These are phyloP conservation scores for Thermoascus crustaceus DNA, from an alignment of 2,329 filamentous ascomycete genomes.

Conservation along the genomic window DNA sequence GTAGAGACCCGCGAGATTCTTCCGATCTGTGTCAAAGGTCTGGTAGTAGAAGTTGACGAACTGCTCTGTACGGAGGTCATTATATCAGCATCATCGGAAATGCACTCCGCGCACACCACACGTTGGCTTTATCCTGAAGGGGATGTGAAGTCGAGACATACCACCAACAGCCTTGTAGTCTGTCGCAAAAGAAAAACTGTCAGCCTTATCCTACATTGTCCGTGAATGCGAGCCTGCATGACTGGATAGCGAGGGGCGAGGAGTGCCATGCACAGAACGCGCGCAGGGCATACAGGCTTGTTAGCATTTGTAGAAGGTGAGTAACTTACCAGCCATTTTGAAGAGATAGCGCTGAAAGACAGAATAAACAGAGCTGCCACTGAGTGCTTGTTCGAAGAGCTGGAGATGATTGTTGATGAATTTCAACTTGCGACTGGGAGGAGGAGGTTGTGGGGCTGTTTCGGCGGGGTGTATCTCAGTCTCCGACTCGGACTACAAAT, in stretches of 20 bases:
- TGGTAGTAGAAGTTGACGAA: slow-evolving; percentile 90
- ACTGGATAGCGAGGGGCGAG: too few relatives aligned
- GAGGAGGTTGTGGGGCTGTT: slow-evolving; percentile 11
- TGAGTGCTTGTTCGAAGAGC: neutral
- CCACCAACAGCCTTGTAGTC: slow-evolving; percentile 33
- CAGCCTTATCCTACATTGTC: slow-evolving; percentile 5
- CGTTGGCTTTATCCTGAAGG: neutral
- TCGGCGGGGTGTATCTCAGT: slow-evolving; percentile 3
- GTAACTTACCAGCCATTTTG: slow-evolving; percentile 30
- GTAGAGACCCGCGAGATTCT: slow-evolving; percentile 62
- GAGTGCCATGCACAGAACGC: slow-evolving; percentile 3
- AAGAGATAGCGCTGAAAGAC: slow-evolving; percentile 5
- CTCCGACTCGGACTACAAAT: neutral
- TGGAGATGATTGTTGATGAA: slow-evolving; percentile 1
- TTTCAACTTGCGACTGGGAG: slow-evolving; percentile 2
- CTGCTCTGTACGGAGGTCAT: slow-evolving; percentile 52
- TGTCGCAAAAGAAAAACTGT: slow-evolving; percentile 12
- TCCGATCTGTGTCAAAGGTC: slow-evolving; percentile 69
- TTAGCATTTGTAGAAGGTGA: neutral
- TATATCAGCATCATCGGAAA: neutral
- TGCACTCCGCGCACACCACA: neutral
- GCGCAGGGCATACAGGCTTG: neutral
- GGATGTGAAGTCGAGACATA: slow-evolving; percentile 22
- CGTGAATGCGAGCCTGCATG: too few relatives aligned
- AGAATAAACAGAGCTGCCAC: neutral